phyloP scores from a whole-genome alignment of 164 flowering plant genomes.

The Macadamia tetraphylla region DNA sequence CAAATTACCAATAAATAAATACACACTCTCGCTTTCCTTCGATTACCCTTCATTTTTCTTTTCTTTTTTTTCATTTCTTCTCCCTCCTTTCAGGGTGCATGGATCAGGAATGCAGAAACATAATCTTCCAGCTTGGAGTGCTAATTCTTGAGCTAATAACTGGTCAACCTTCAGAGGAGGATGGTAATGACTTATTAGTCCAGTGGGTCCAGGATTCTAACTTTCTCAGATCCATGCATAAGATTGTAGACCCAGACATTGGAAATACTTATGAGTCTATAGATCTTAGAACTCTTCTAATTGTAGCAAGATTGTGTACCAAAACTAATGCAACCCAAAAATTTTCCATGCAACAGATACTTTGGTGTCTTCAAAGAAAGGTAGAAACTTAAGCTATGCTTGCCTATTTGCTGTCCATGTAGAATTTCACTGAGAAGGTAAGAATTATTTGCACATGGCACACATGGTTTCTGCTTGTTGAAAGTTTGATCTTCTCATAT shows the following conservation, averaged over 20 bases:
- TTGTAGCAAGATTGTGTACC: conserved; percentile 65
- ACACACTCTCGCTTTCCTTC: too few relatives aligned
- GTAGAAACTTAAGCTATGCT: conserved; percentile 17
- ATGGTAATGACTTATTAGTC: conserved; percentile 41
- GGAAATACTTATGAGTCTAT: conserved; percentile 49
- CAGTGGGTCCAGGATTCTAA: conserved; percentile 61
- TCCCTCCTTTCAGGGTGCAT: conserved; percentile 27
- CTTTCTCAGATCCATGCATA: conserved; percentile 38
- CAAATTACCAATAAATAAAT: not conserved
- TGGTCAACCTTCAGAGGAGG: conserved; percentile 68
- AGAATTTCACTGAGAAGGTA: conserved; percentile 55
- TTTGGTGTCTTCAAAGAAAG: conserved; percentile 60
- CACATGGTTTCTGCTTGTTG: too few relatives aligned
- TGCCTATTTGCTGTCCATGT: not conserved
- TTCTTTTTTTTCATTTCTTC: not conserved
- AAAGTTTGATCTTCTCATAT: too few relatives aligned
- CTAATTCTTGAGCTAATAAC: conserved; percentile 79
- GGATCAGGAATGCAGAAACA: conserved; percentile 30
- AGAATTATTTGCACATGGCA: conserved; percentile 3
- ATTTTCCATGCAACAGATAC: conserved; percentile 43
- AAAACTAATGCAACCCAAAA: conserved; percentile 38
- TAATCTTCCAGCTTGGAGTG: conserved; percentile 70
- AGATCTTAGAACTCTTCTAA: conserved; percentile 57
- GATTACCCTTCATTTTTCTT: not conserved
- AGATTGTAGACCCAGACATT: conserved; percentile 83